Conservation (phyloP, 1,284 basidiomycete genomes). For the Tylopilus sp. region DNA sequence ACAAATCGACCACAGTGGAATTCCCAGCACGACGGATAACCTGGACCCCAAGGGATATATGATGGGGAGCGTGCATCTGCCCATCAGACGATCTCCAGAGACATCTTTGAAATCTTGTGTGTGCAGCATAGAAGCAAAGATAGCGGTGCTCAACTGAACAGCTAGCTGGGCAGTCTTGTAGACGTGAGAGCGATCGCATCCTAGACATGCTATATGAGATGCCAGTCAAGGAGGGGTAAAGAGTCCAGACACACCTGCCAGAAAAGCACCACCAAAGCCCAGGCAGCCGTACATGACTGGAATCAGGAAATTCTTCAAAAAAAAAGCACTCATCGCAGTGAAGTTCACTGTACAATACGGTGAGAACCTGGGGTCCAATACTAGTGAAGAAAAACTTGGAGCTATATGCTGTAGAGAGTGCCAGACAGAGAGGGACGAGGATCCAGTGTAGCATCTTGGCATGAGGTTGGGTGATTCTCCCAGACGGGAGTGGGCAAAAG, state of each 20-base stretch:
- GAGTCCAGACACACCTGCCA: slow-evolving; percentile 25
- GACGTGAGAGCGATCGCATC: slow-evolving; percentile 42
- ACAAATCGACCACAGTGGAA: slow-evolving; percentile 38
- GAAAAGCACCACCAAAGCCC: slow-evolving; percentile 29
- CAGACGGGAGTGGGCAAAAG: slow-evolving; percentile 48
- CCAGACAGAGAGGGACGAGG: slow-evolving; percentile 44
- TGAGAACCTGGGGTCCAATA: slow-evolving; percentile 29
- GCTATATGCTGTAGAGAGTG: slow-evolving; percentile 33
- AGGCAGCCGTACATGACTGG: slow-evolving; percentile 32
- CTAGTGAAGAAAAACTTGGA: slow-evolving; percentile 29
- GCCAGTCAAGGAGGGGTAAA: not conserved
- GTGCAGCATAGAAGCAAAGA: slow-evolving; percentile 44
- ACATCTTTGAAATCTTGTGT: slow-evolving; percentile 49
- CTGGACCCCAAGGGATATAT: slow-evolving; percentile 28
- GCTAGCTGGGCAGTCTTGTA: slow-evolving; percentile 18
- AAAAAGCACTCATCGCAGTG: slow-evolving; percentile 18
- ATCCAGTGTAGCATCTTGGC: slow-evolving; percentile 48
- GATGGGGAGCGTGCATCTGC: slow-evolving; percentile 46
- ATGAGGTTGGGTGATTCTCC: slow-evolving; percentile 41
- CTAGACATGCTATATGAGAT: not conserved
- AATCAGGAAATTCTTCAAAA: slow-evolving; percentile 32
- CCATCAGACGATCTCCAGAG: slow-evolving; percentile 39
- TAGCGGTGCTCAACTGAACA: slow-evolving; percentile 31
- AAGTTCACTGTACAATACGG: slow-evolving; percentile 37
- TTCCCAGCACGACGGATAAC: slow-evolving; percentile 27